Percentiles rank a stretch among this genome's conserved stretches.
phyloP scores from a whole-genome alignment of 2,329 filamentous ascomycete species.

The Pestalotiopsis sp. region DNA sequence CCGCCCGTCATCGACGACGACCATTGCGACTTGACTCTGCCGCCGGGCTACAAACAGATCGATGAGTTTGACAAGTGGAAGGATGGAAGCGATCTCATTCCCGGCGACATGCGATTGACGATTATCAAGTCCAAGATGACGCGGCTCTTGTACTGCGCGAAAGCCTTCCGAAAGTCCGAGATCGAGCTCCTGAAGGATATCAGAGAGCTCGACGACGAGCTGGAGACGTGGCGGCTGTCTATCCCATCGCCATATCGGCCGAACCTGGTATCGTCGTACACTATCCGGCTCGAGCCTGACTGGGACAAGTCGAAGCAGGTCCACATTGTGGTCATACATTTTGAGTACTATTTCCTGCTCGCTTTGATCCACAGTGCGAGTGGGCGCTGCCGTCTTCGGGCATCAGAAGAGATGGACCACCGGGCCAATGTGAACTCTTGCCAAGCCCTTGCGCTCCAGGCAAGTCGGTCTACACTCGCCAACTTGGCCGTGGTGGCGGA shows the following conservation, averaged over 20 bases:
- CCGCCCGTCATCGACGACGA: constrained; percentile 53
- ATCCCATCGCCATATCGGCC: constrained; percentile 49
- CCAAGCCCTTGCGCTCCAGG: constrained; percentile 54
- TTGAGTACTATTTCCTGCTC: constrained; percentile 60
- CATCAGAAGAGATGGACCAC: constrained; percentile 24
- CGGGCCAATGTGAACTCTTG: constrained; percentile 54
- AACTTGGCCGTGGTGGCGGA: constrained; percentile 37
- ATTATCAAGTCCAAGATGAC: constrained; percentile 55
- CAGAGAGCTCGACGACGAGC: constrained; percentile 57
- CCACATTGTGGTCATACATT: constrained; percentile 48
- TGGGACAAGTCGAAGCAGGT: constrained; percentile 39
- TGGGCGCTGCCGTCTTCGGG: constrained; percentile 49
- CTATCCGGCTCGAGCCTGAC: constrained; percentile 19
- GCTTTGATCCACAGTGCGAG: constrained; percentile 60
- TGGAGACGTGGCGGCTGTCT: constrained; percentile 57
- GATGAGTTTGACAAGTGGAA: background rate
- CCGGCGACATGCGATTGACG: constrained; percentile 51
- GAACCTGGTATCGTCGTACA: constrained; percentile 41
- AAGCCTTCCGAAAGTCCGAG: constrained; percentile 51
- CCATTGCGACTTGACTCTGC: constrained; percentile 55
- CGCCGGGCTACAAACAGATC: constrained; percentile 38
- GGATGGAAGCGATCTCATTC: constrained; percentile 35
- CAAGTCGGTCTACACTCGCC: background rate
- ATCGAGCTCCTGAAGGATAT: constrained; percentile 57
- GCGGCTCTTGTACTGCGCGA: constrained; percentile 51